phyloP scores from a whole-genome alignment of 306 rosid genomes.

The Gillenia trifoliata region DNA sequence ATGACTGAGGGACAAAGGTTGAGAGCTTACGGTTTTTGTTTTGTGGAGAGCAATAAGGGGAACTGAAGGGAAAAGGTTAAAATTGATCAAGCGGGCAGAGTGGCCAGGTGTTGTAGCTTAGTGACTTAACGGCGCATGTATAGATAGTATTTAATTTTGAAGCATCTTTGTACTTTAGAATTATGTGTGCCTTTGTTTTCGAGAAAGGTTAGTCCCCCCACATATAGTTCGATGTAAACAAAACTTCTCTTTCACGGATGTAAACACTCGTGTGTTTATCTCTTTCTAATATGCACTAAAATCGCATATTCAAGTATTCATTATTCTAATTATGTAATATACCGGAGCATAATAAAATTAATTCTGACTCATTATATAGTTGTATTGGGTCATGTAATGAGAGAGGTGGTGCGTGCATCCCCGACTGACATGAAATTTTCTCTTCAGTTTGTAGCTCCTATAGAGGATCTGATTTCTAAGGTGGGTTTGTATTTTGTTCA shows the following conservation, averaged over 20 bases:
- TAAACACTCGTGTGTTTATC: not conserved
- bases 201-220: not conserved
- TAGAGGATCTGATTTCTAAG: not conserved
- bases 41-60: not conserved
- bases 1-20: slow-evolving; percentile 15
- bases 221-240: not conserved
- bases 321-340: too few relatives aligned
- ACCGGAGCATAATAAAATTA: too few relatives aligned
- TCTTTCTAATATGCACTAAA: not conserved
- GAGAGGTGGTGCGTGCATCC: not conserved
- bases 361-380: too few relatives aligned
- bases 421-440: too few relatives aligned
- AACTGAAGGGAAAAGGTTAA: slow-evolving; percentile 1
- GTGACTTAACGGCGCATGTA: slow-evolving; percentile 35
- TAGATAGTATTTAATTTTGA: slow-evolving; percentile 9
- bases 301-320: too few relatives aligned
- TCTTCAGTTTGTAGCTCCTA: too few relatives aligned
- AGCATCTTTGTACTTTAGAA: not conserved
- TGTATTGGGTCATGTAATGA: too few relatives aligned
- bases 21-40: slow-evolving; percentile 5
- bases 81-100: slow-evolving; percentile 1
- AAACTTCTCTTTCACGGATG: not conserved
- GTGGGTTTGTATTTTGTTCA: not conserved
- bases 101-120: slow-evolving; percentile 3
- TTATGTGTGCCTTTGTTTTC: not conserved